phyloP scores from a whole-genome alignment of 805 yeast genomes.

The Sugiyamaella qingdaonensis region DNA sequence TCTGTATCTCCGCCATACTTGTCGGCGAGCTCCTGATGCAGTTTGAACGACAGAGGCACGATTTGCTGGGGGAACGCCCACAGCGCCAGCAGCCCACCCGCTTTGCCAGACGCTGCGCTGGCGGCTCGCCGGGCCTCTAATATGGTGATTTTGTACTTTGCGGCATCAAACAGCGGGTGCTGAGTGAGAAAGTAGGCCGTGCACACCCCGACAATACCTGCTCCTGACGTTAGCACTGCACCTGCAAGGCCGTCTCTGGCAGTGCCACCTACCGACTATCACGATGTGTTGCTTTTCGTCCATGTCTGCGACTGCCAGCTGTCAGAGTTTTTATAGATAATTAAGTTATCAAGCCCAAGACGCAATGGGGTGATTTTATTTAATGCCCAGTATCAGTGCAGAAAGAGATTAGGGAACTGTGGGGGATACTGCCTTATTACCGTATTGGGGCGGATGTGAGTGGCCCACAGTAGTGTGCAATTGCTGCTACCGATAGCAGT shows the following conservation, averaged over 20 bases:
- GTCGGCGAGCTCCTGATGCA: constrained; percentile 79
- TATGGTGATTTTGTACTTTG: constrained; percentile 74
- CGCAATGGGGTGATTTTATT: too few relatives aligned
- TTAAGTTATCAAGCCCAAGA: too few relatives aligned
- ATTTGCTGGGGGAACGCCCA: constrained; percentile 98
- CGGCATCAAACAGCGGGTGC: constrained; percentile 74
- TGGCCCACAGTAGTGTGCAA: too few relatives aligned
- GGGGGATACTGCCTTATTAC: not conserved
- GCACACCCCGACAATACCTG: constrained; percentile 94
- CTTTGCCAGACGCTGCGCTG: constrained; percentile 96
- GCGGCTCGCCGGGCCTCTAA: constrained; percentile 90
- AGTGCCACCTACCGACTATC: constrained; percentile 55
- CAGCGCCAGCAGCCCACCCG: constrained; percentile 89
- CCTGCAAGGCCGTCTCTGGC: not conserved
- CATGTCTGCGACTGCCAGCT: not conserved
- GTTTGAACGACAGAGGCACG: constrained; percentile 78
- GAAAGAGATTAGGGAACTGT: too few relatives aligned
- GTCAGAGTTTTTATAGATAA: not conserved
- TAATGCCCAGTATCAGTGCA: too few relatives aligned
- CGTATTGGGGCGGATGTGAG: not conserved
- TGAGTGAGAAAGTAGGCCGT: constrained; percentile 83
- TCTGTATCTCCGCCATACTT: constrained; percentile 75
- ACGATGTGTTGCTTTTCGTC: constrained; percentile 61
- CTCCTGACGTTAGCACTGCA: constrained; percentile 38
- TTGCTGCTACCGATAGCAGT: too few relatives aligned